Evolutionary conservation across 495 filamentous ascomycete species (phyloP).

Genomic region (Chaetomium cochliodes): DNA sequence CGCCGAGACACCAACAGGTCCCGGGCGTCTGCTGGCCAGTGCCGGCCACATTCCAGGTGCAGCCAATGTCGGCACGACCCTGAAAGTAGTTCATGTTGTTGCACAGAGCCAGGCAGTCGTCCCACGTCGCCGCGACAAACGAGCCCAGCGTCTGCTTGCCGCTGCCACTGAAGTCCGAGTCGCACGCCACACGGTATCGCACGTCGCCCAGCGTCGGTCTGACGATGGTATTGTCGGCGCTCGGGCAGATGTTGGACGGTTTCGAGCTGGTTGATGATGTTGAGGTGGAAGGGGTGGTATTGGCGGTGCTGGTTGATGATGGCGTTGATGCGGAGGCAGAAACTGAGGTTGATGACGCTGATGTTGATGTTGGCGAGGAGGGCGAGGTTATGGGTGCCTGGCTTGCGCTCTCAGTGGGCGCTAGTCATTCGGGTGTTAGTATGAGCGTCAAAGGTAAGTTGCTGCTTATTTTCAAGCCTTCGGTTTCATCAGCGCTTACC

Average conservation of each 20-base stretch:
- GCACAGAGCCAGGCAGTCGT: not conserved
- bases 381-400: too few species aligned
- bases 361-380: too few species aligned
- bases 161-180: not conserved
- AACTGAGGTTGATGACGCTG: too few species aligned
- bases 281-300: not conserved
- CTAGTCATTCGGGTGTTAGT: not conserved
- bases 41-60: conserved; percentile 4
- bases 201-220: not conserved
- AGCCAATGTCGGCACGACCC: not conserved
- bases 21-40: conserved; percentile 7
- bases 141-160: conserved; percentile 1
- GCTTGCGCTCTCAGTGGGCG: too few species aligned
- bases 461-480: not conserved
- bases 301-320: not conserved
- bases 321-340: too few species aligned
- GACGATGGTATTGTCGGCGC: conserved; percentile 2
- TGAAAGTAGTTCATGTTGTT: conserved; percentile 16
- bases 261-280: not conserved
- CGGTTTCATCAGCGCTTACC: not conserved
- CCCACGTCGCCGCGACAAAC: not conserved
- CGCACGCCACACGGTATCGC: conserved; percentile 6
- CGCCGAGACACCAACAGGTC: conserved; percentile 12
- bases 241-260: conserved; percentile 9
- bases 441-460: not conserved